These are phyloP conservation scores for Mycena sp. DNA, from an alignment of 1,284 basidiomycete species.

Conservation along the genomic window DNA sequence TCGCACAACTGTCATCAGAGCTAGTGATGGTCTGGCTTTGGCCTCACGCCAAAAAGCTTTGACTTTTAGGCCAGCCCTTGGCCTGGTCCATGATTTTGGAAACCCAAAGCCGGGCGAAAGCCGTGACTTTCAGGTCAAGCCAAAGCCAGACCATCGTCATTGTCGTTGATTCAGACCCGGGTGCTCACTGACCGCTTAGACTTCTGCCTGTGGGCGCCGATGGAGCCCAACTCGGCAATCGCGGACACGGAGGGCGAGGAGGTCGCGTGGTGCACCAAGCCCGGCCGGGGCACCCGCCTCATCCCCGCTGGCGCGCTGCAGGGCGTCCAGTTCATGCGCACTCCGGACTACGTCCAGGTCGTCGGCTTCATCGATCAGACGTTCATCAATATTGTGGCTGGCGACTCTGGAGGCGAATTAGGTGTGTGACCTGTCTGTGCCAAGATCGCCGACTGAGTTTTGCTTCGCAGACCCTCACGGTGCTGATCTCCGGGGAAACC, in stretches of 20 bases:
- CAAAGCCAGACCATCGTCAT: no score
- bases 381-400: constrained; percentile 58
- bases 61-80: no score
- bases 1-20: not conserved
- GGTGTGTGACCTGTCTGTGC: constrained; percentile 16
- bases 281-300: constrained; percentile 52
- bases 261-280: constrained; percentile 75
- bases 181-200: constrained; percentile 45
- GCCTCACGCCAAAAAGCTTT: no score
- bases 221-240: constrained; percentile 54
- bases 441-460: not conserved
- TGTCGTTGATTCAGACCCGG: no score
- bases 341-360: constrained; percentile 65
- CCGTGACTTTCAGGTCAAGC: no score
- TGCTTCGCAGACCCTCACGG: constrained; percentile 72
- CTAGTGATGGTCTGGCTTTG: no score
- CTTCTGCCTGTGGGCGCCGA: constrained; percentile 65
- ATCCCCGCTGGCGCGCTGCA: constrained; percentile 63
- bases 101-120: no score
- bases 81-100: no score
- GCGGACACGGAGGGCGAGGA: constrained; percentile 72
- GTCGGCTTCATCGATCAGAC: constrained; percentile 72
- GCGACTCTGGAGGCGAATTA: constrained; percentile 78
- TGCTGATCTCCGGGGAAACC: constrained; percentile 68
- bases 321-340: constrained; percentile 65